These are phyloP conservation scores for Capronia epimyces DNA, from an alignment of 2,329 filamentous ascomycete species.

Conservation along the genomic window DNA sequence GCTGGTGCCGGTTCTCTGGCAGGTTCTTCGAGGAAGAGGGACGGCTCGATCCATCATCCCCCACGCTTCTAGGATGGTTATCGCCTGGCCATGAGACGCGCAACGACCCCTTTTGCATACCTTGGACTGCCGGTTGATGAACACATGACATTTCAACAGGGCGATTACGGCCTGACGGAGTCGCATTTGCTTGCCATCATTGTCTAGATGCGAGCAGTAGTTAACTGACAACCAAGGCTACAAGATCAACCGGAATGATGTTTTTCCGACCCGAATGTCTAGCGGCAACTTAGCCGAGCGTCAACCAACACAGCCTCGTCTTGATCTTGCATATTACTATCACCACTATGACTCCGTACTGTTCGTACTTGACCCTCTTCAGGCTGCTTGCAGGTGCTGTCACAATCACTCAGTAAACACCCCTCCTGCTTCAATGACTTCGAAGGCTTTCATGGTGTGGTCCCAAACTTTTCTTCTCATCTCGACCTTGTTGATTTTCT, in stretches of 20 bases:
- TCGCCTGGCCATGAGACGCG: not conserved
- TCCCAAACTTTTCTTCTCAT: conserved; percentile 25
- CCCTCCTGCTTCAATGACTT: conserved; percentile 25
- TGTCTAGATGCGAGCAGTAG: too few relatives aligned
- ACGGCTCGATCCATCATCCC: not conserved
- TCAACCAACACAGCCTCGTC: too few relatives aligned
- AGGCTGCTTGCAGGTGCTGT: too few relatives aligned
- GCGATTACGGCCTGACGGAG: not conserved
- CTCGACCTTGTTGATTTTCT: conserved; percentile 24
- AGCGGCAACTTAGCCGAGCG: too few relatives aligned
- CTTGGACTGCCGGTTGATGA: not conserved
- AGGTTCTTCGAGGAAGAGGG: not conserved
- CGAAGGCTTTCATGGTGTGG: conserved; percentile 29
- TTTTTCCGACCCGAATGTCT: too few relatives aligned
- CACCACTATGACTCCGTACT: too few relatives aligned
- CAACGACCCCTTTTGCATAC: not conserved
- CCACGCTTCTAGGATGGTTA: not conserved
- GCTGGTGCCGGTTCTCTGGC: not conserved
- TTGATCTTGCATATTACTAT: too few relatives aligned
- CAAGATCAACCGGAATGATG: too few relatives aligned
- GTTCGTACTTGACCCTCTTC: too few relatives aligned
- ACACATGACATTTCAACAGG: not conserved
- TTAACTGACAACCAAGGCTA: too few relatives aligned
- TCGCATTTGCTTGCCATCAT: not conserved
- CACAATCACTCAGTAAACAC: conserved; percentile 19